Conservation (phyloP, 1,284 basidiomycete species). For the Malassezia sympodialis region DNA sequence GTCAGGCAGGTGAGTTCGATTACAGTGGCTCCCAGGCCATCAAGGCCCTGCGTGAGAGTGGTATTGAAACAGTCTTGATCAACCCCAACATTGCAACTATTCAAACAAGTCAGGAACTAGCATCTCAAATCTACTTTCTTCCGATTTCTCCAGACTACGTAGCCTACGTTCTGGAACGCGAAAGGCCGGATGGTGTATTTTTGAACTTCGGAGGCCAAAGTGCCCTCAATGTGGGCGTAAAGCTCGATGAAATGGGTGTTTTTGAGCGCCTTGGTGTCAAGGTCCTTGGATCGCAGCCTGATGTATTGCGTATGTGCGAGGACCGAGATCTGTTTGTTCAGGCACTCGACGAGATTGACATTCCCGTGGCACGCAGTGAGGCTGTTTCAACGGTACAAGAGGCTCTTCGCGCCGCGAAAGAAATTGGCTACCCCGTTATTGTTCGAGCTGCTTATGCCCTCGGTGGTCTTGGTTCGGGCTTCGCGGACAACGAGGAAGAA, state of each 20-base stretch:
- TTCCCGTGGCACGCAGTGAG: constrained; percentile 90
- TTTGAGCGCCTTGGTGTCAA: constrained; percentile 86
- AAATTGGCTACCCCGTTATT: constrained; percentile 95
- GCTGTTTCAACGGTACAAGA: constrained; percentile 92
- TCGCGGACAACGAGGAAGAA: constrained; percentile 90
- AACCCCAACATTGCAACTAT: constrained; percentile 48
- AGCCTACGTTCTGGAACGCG: constrained; percentile 95
- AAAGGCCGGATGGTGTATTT: constrained; percentile 90
- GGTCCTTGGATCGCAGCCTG: constrained; percentile 84
- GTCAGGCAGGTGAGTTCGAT: constrained; percentile 98
- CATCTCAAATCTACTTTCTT: constrained; percentile 92
- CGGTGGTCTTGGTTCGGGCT: constrained; percentile 95
- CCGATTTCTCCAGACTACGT: constrained; percentile 96
- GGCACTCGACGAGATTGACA: constrained; percentile 95
- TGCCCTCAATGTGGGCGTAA: constrained; percentile 94
- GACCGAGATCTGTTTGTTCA: constrained; percentile 95
- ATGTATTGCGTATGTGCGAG: constrained; percentile 66
- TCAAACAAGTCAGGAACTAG: constrained; percentile 72
- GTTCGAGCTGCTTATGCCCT: constrained; percentile 95
- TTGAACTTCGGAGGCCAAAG: constrained; percentile 98
- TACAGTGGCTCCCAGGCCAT: constrained; percentile 98
- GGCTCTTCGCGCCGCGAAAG: constrained; percentile 77
- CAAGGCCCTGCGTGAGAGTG: constrained; percentile 92
- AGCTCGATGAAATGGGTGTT: constrained; percentile 93
- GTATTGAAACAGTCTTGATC: constrained; percentile 76